These are phyloP conservation scores for Bruguiera parviflora DNA, from an alignment of 345 rosid genomes.

Conservation along the genomic window DNA sequence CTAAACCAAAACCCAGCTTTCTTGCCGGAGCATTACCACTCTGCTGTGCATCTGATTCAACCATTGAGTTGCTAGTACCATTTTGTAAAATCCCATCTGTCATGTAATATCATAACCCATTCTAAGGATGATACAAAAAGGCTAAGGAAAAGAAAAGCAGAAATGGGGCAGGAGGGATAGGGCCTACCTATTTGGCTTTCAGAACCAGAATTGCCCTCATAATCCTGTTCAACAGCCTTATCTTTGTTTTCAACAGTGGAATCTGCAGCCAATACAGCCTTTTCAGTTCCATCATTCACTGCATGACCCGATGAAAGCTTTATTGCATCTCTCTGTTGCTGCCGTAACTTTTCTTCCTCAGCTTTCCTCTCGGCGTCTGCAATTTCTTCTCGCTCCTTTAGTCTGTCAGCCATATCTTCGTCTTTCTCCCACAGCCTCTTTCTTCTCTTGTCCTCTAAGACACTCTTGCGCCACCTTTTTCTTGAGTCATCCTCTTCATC, in stretches of 20 bases:
- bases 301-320: slow-evolving; percentile 49
- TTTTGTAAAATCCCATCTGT: slow-evolving; percentile 51
- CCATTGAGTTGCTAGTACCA: slow-evolving; percentile 42
- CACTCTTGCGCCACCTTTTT: slow-evolving; percentile 77
- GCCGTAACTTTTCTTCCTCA: slow-evolving; percentile 71
- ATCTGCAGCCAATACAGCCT: slow-evolving; percentile 30
- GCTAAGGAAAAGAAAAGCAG: background rate
- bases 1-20: slow-evolving; percentile 93
- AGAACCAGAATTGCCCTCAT: slow-evolving; percentile 23
- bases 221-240: slow-evolving; percentile 31
- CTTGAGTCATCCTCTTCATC: slow-evolving; percentile 76
- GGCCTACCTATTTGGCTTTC: slow-evolving; percentile 32
- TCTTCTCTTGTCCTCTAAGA: slow-evolving; percentile 72
- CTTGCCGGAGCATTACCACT: slow-evolving; percentile 55
- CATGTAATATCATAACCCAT: slow-evolving; percentile 7
- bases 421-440: slow-evolving; percentile 73
- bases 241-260: slow-evolving; percentile 35
- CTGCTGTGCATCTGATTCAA: slow-evolving; percentile 49
- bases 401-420: slow-evolving; percentile 72
- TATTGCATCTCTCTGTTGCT: slow-evolving; percentile 53
- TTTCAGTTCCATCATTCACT: slow-evolving; percentile 48
- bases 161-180: background rate
- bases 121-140: background rate
- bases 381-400: slow-evolving; percentile 79
- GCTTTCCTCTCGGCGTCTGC: slow-evolving; percentile 71